These are phyloP conservation scores for Leccinum subgranulosum DNA, from an alignment of 768 basidiomycete species.

Conservation along the genomic window DNA sequence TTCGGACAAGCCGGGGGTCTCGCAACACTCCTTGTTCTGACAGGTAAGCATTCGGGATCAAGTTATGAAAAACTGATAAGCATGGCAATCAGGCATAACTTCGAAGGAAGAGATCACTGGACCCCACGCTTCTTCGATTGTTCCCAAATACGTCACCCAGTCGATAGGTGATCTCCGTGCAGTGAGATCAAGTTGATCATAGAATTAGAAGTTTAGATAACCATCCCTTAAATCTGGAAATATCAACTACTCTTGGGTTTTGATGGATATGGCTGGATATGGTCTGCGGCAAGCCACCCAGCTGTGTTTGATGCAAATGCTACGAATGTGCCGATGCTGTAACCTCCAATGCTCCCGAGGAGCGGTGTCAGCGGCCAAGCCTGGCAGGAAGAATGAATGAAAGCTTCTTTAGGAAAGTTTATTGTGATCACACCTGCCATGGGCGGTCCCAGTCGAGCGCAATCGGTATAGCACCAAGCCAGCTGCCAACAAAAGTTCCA, in stretches of 20 bases:
- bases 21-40: slow-evolving; percentile 85
- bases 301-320: slow-evolving; percentile 48
- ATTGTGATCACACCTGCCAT: slow-evolving; percentile 75
- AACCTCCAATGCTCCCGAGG: slow-evolving; percentile 67
- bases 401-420: background rate
- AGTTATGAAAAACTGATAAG: background rate
- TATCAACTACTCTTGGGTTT: slow-evolving; percentile 25
- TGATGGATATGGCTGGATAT: slow-evolving; percentile 25
- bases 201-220: slow-evolving; percentile 11
- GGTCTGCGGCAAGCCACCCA: slow-evolving; percentile 38
- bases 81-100: slow-evolving; percentile 61
- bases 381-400: slow-evolving; percentile 35
- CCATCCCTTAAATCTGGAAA: background rate
- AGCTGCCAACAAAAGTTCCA: slow-evolving; percentile 70
- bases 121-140: slow-evolving; percentile 61
- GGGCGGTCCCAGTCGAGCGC: slow-evolving; percentile 96
- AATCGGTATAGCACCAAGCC: slow-evolving; percentile 80
- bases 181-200: slow-evolving; percentile 22
- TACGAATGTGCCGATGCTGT: slow-evolving; percentile 54
- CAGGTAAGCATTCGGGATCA: slow-evolving; percentile 49
- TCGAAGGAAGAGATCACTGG: slow-evolving; percentile 70
- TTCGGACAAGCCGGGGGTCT: slow-evolving; percentile 89
- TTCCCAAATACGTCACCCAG: slow-evolving; percentile 78
- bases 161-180: slow-evolving; percentile 79
- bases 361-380: slow-evolving; percentile 83